Percentiles rank a stretch among this genome's conserved stretches.
Evolutionary conservation across 352 stramenopile species (phyloP).

Genomic region (Thalassiosira livingstoniorum): DNA sequence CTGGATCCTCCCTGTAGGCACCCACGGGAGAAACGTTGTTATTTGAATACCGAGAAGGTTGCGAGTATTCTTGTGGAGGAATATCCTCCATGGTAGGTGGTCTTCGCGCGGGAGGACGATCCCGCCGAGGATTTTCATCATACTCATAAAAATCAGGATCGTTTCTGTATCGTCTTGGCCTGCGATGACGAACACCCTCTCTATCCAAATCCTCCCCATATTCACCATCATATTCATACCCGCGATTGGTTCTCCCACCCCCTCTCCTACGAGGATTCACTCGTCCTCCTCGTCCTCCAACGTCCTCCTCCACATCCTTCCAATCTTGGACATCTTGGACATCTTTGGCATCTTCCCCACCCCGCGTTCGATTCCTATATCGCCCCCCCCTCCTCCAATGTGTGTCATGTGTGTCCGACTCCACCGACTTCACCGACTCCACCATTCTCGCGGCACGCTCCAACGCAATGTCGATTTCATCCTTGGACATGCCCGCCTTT

Average conservation of each 20-base stretch:
- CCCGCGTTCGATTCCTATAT: background rate
- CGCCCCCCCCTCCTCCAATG: background rate
- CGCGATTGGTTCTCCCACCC: too few relatives aligned
- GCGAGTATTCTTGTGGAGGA: background rate
- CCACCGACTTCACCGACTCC: background rate
- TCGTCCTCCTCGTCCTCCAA: background rate
- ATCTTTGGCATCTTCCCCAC: background rate
- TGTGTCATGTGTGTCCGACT: background rate
- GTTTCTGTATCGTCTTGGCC: background rate
- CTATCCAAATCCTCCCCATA: background rate
- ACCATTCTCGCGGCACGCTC: constrained; percentile 14
- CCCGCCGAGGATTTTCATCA: background rate
- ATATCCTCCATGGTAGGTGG: background rate
- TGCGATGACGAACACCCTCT: background rate
- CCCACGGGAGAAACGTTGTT: background rate
- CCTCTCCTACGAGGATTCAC: background rate
- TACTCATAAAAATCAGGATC: background rate
- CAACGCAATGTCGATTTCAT: constrained; percentile 44
- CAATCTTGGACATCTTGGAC: too few relatives aligned
- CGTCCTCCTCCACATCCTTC: too few relatives aligned
- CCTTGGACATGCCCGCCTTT: constrained; percentile 19
- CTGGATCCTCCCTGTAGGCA: background rate
- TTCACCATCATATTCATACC: too few relatives aligned
- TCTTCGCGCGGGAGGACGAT: background rate
- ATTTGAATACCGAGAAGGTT: background rate